Base-by-base conservation (phyloP, 768 basidiomycete species). In the Naganishia onofrii region DNA sequence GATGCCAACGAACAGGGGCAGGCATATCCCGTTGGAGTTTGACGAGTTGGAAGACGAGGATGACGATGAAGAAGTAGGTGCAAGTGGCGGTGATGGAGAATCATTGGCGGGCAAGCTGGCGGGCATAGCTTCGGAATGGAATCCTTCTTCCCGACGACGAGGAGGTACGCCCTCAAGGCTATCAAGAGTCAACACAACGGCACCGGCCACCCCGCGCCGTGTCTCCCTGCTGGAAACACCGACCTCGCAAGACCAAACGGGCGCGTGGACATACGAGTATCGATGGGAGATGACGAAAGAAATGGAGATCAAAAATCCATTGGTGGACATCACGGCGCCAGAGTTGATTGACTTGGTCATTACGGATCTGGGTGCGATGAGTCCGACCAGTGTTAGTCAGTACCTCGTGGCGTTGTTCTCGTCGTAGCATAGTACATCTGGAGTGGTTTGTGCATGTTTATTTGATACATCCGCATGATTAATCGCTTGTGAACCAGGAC, bases 341-440 rank as follows among this genome's bases (percentile, higher is more conserved):
- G 93, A 97, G 83, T 83, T 95, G 73, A 95, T 97, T 73, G 90
- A 92, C 42, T 85, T 97, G 44, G 92, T 98, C 44, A 91, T 97
- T 78, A 92, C 91, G 68, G 95, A 98, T 75, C 88, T 97, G 51
- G 95, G 95, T 15, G 51, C 77, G 32, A 64, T 79, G 64, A 73
- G 70, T 58, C 74, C 93, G 36, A 90, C 92, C 82, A 90, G 91
- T 69, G 92, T 96, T 73, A 93, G 91, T 81, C 92, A 93, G 80
- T 94, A 94, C 80, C 85, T 96, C 53, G 93, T 96, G 70, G 92
- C 91, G 73, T 93, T 94, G 88, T 95, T 81, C 71, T 77, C 80
- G 48, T 76, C 76, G 28, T 77, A 70, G 60, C 26, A 23, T 23
- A 21, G 9, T 19, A 38, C n/a, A 36, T 58, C 2, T 34, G 13